phyloP scores from a whole-genome alignment of 306 rosid species.

The Cicer chorassanicum region DNA sequence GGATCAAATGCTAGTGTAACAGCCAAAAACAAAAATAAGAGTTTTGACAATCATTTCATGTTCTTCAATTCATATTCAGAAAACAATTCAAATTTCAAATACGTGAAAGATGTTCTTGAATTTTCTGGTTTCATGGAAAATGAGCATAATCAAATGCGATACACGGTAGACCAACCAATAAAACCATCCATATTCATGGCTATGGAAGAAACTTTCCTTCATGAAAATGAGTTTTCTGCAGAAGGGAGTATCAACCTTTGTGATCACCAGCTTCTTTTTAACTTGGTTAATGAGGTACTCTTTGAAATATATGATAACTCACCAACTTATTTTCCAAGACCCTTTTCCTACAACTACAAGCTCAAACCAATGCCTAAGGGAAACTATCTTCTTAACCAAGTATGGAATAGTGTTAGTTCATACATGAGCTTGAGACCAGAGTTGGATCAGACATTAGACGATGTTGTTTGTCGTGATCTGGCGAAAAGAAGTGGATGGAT shows the following conservation, averaged over 20 bases:
- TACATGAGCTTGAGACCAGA: slow-evolving; percentile 72
- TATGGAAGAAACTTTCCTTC: slow-evolving; percentile 46
- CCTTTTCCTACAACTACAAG: slow-evolving; percentile 53
- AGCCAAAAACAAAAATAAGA: slow-evolving; percentile 39
- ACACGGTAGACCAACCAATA: slow-evolving; percentile 62
- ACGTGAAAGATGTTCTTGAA: slow-evolving; percentile 65
- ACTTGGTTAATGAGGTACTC: slow-evolving; percentile 69
- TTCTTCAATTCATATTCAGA: slow-evolving; percentile 37
- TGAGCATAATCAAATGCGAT: slow-evolving; percentile 51
- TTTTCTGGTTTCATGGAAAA: slow-evolving; percentile 60
- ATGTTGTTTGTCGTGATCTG: slow-evolving; percentile 71
- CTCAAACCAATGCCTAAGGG: slow-evolving; percentile 65
- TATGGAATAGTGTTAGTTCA: slow-evolving; percentile 53
- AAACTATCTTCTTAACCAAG: slow-evolving; percentile 59
- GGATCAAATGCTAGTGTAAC: slow-evolving; percentile 29
- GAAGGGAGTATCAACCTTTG: slow-evolving; percentile 38
- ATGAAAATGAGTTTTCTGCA: slow-evolving; percentile 50
- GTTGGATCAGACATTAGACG: slow-evolving; percentile 77
- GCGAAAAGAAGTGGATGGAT: slow-evolving; percentile 68
- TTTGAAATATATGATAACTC: slow-evolving; percentile 62
- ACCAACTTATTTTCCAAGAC: slow-evolving; percentile 63
- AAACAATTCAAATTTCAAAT: slow-evolving; percentile 58
- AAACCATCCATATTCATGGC: slow-evolving; percentile 58
- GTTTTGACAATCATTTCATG: slow-evolving; percentile 16
- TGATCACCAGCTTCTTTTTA: slow-evolving; percentile 68